A percentile compares a stretch with the other conserved stretches of the same genome.
Evolutionary conservation across 108 stramenopile genomes (phyloP).

Genomic region (Nitzschia sp.): DNA sequence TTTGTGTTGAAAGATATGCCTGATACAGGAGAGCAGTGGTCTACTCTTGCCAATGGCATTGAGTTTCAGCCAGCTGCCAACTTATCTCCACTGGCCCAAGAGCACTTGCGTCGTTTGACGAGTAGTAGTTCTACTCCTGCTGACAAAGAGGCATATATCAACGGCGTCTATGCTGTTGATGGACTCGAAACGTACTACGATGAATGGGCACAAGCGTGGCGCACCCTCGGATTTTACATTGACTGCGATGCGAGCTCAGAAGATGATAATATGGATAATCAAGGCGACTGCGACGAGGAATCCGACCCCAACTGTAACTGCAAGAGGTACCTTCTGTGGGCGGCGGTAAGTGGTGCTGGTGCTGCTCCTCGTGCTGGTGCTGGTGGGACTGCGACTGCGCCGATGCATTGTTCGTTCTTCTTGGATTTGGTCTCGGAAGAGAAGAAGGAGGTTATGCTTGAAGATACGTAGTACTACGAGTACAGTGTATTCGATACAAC

Average conservation of each 20-base stretch:
- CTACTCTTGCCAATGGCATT: background rate
- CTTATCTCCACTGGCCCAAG: constrained; percentile 7
- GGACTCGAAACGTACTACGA: constrained; percentile 37
- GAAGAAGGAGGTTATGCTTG: too few species aligned
- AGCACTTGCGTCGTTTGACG: constrained; percentile 14
- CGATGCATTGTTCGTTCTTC: too few species aligned
- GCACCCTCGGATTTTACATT: constrained; percentile 50
- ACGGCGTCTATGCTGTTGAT: background rate
- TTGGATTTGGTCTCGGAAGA: too few species aligned
- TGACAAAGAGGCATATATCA: background rate
- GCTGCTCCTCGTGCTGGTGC: too few species aligned
- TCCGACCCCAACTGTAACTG: constrained; percentile 25
- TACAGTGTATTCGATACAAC: too few species aligned
- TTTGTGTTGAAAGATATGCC: too few species aligned
- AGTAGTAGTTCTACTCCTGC: background rate
- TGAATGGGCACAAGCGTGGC: constrained; percentile 54
- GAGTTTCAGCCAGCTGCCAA: constrained; percentile 20
- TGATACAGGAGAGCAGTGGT: constrained; percentile 11
- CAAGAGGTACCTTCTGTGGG: constrained; percentile 50
- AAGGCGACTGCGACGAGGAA: background rate
- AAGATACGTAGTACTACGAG: too few species aligned
- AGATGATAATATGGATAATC: background rate
- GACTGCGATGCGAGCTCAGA: constrained; percentile 41
- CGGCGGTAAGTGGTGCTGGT: constrained; percentile 22
- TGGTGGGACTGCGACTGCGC: too few species aligned